A percentile compares a stretch with the other conserved stretches of the same genome.
These are phyloP conservation scores for Stentor coeruleus DNA, from an alignment of 73 alveolate species.

Conservation along the genomic window DNA sequence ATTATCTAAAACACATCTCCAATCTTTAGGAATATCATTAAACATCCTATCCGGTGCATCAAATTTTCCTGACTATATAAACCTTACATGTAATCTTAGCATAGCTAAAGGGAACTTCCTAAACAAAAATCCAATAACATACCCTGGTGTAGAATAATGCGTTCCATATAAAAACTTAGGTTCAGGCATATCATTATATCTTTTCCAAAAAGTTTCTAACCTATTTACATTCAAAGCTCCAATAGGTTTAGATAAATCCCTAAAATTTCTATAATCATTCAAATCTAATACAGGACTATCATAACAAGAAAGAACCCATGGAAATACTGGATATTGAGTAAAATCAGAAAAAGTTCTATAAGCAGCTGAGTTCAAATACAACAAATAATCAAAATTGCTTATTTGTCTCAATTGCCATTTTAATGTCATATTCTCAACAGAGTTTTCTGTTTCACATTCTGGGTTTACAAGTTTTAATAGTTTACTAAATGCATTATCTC, in stretches of 20 bases:
- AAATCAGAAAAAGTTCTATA: slow-evolving; percentile 88
- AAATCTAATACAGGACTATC: slow-evolving; percentile 42
- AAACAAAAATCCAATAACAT: slow-evolving; percentile 93
- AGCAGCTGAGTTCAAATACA: slow-evolving; percentile 88
- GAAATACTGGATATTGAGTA: slow-evolving; percentile 99
- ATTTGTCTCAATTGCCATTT: slow-evolving; percentile 91
- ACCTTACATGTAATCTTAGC: slow-evolving; percentile 83
- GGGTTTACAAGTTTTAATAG: slow-evolving; percentile 61
- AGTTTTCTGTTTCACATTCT: slow-evolving; percentile 78
- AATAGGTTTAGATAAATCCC: slow-evolving; percentile 97
- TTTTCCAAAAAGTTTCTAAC: slow-evolving; percentile 69
- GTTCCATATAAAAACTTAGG: slow-evolving; percentile 98
- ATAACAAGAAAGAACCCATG: slow-evolving; percentile 95
- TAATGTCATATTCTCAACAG: slow-evolving; percentile 78
- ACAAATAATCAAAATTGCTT: slow-evolving; percentile 85
- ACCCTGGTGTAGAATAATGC: slow-evolving; percentile 99
- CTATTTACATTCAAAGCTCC: slow-evolving; percentile 95
- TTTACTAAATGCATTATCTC: slow-evolving; percentile 81
- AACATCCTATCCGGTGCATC: slow-evolving; percentile 97
- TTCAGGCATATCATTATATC: slow-evolving; percentile 40
- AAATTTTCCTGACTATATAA: slow-evolving; percentile 81
- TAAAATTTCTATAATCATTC: slow-evolving; percentile 61
- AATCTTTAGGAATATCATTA: slow-evolving; percentile 87
- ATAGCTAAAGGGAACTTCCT: slow-evolving; percentile 90
- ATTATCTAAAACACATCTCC: slow-evolving; percentile 72